These are phyloP conservation scores for Candida andamanensis DNA, from an alignment of 805 yeast species.

Conservation along the genomic window DNA sequence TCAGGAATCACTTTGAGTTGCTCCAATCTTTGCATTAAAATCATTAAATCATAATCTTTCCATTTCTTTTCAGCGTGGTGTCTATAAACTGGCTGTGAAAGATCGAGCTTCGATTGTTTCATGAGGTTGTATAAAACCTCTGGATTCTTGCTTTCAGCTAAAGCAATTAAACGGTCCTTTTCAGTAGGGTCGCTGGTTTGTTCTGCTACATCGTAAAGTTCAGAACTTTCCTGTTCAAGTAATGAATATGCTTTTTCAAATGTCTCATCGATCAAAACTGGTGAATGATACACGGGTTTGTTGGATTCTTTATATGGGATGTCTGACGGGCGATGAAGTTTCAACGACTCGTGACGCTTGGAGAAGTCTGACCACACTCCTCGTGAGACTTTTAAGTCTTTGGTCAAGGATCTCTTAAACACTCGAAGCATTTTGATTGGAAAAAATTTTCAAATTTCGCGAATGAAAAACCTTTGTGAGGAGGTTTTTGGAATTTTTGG, in stretches of 20 bases:
- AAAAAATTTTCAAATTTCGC: conserved; percentile 4
- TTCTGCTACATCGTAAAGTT: conserved; percentile 35
- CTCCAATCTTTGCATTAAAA: conserved; percentile 89
- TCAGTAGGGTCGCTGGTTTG: conserved; percentile 15
- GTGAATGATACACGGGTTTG: conserved; percentile 56
- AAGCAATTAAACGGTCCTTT: conserved; percentile 31
- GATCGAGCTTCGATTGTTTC: conserved; percentile 49
- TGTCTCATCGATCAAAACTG: conserved; percentile 64
- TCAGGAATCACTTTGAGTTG: conserved; percentile 84
- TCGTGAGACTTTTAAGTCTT: conserved; percentile 4
- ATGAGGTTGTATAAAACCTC: conserved; percentile 71
- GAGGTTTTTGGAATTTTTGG: no score
- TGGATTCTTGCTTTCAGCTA: conserved; percentile 76
- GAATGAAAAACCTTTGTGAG: no score
- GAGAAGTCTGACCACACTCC: conserved; percentile 32
- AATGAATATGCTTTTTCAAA: conserved; percentile 64
- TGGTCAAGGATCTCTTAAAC: conserved; percentile 5
- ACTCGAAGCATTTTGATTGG: conserved; percentile 7
- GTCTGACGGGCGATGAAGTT: conserved; percentile 9
- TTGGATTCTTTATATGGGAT: conserved; percentile 32
- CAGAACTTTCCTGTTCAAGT: conserved; percentile 46
- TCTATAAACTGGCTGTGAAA: conserved; percentile 76
- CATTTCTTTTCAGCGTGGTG: conserved; percentile 62
- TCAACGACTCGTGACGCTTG: conserved; percentile 24
- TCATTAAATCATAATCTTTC: conserved; percentile 65